phyloP scores from a whole-genome alignment of 2,329 filamentous ascomycete species.

The Triangularia setosa region DNA sequence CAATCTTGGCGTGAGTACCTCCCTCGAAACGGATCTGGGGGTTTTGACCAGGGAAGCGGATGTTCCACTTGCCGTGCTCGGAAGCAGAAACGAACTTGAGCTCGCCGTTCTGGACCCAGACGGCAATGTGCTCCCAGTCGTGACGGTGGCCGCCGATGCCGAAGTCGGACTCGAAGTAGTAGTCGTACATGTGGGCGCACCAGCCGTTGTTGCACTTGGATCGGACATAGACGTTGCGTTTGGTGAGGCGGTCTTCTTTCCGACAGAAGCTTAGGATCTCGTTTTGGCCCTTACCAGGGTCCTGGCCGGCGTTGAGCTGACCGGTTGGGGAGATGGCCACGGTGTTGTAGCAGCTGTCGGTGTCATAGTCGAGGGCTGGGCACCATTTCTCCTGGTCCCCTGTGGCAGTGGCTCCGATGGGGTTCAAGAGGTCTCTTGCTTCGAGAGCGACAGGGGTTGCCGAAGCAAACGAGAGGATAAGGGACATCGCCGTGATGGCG shows the following conservation, averaged over 20 bases:
- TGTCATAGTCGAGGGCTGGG: conserved; percentile 33
- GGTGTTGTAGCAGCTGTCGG: conserved; percentile 38
- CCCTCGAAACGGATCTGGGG: conserved; percentile 11
- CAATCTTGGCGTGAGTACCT: conserved; percentile 29
- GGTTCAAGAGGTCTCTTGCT: background rate
- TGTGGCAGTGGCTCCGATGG: background rate
- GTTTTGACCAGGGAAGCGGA: conserved; percentile 16
- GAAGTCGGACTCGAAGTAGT: conserved; percentile 41
- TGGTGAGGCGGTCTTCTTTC: conserved; percentile 32
- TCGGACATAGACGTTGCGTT: conserved; percentile 39
- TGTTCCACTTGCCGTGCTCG: conserved; percentile 27
- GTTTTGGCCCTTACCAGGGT: conserved; percentile 18
- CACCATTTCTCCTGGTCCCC: background rate
- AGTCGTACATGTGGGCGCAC: conserved; percentile 39
- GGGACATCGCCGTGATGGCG: background rate
- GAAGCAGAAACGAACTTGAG: conserved; percentile 25
- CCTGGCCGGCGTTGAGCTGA: conserved; percentile 32
- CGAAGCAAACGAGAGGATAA: background rate
- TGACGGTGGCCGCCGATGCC: conserved; percentile 33
- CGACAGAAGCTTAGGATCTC: conserved; percentile 31
- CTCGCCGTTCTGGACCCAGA: conserved; percentile 26
- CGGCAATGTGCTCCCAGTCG: conserved; percentile 30
- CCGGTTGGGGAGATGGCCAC: conserved; percentile 36
- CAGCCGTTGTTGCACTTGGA: conserved; percentile 38
- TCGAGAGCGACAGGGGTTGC: background rate